Conservation (phyloP, 2,329 filamentous ascomycete genomes). For the Botrytis squamosa region DNA sequence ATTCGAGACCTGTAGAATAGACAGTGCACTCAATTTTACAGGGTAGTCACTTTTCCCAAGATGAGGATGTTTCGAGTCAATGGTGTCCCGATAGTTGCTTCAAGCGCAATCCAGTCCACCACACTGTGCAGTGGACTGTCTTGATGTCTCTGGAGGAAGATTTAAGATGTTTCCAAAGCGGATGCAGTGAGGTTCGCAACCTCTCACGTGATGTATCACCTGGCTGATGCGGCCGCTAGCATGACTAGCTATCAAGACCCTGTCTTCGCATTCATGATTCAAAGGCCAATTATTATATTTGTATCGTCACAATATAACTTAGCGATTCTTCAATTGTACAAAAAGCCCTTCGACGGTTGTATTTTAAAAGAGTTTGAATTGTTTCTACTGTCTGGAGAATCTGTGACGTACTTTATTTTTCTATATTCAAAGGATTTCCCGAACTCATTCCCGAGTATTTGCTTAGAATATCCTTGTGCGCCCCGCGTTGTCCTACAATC, state of each 20-base stretch:
- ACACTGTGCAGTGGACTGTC: not conserved
- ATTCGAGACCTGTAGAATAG: not conserved
- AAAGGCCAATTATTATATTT: not conserved
- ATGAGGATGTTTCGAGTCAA: not conserved
- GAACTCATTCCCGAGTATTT: not conserved
- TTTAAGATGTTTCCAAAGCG: not conserved
- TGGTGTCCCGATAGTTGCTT: not conserved
- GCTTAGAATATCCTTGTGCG: slow-evolving; percentile 10
- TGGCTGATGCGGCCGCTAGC: slow-evolving; percentile 5
- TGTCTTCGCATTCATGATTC: not conserved
- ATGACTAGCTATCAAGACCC: not conserved
- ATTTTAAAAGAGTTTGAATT: not conserved
- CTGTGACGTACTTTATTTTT: not conserved
- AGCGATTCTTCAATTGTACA: slow-evolving; percentile 4
- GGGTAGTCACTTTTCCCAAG: not conserved
- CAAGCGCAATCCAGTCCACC: not conserved
- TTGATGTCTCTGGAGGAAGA: not conserved
- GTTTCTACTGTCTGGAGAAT: not conserved
- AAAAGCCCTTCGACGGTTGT: not conserved
- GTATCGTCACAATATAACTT: not conserved
- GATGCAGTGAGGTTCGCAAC: not conserved
- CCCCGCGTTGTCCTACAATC: not conserved
- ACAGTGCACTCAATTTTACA: not conserved
- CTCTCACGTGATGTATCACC: not conserved
- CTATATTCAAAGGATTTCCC: not conserved